Conservation (phyloP, 768 basidiomycete species). For the Ramaria sp. region DNA sequence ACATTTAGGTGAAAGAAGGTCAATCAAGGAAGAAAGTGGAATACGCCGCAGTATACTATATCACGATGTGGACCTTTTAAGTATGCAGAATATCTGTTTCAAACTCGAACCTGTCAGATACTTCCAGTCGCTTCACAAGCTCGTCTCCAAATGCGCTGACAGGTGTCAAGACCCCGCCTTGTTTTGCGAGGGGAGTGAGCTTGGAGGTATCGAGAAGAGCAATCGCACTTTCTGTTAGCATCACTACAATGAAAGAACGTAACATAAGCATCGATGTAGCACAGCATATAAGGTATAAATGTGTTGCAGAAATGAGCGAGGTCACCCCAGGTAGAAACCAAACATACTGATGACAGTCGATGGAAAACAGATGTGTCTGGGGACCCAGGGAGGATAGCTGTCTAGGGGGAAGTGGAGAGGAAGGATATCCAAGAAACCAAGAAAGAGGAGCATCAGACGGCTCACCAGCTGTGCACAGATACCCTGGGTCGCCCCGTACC, state of each 20-base stretch:
- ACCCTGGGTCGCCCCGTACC: conserved; percentile 72
- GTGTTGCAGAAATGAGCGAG: background rate
- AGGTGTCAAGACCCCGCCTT: conserved; percentile 78
- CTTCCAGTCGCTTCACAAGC: conserved; percentile 55
- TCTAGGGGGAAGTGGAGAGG: no score
- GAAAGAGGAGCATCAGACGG: background rate
- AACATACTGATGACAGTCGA: no score
- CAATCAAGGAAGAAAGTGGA: background rate
- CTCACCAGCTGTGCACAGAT: conserved; percentile 43
- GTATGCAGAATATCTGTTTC: conserved; percentile 31
- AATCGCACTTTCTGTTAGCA: conserved; percentile 75
- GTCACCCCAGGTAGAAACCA: background rate
- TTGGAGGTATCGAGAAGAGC: conserved; percentile 41
- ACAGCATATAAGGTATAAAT: background rate
- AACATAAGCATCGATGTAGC: background rate
- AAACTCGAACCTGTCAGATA: conserved; percentile 46
- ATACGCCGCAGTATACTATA: no score
- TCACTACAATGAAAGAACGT: conserved; percentile 30
- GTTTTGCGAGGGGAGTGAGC: conserved; percentile 45
- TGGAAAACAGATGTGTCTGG: background rate
- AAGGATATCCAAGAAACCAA: background rate
- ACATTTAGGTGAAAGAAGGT: background rate
- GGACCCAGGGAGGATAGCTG: background rate
- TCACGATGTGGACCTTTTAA: background rate
- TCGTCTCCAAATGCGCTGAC: conserved; percentile 74